phyloP scores from a whole-genome alignment of 164 flowering plant genomes.

The Tetrastigma voinierianum region DNA sequence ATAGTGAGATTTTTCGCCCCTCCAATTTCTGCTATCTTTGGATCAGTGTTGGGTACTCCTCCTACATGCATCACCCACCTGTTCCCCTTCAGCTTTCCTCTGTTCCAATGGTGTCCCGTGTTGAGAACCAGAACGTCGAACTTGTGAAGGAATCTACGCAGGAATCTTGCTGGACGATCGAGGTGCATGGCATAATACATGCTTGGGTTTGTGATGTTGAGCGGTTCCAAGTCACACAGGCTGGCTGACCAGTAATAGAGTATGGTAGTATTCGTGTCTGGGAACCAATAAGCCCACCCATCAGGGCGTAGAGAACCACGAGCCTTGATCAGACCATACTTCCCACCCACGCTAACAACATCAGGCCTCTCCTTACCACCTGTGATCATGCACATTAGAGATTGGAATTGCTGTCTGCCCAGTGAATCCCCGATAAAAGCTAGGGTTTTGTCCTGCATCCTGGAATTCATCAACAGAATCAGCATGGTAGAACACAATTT shows the following conservation, averaged over 20 bases:
- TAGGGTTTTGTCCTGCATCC: slow-evolving; percentile 74
- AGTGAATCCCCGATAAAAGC: slow-evolving; percentile 83
- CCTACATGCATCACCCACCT: slow-evolving; percentile 74
- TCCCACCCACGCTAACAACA: slow-evolving; percentile 59
- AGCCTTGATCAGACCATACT: slow-evolving; percentile 61
- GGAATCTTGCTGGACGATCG: slow-evolving; percentile 71
- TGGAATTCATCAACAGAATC: slow-evolving; percentile 22
- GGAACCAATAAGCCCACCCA: slow-evolving; percentile 83
- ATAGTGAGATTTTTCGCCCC: slow-evolving; percentile 68
- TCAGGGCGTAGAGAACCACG: slow-evolving; percentile 61
- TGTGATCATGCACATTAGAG: slow-evolving; percentile 82
- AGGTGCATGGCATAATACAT: slow-evolving; percentile 79
- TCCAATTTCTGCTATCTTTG: slow-evolving; percentile 46
- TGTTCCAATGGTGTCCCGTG: slow-evolving; percentile 91
- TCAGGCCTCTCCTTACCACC: slow-evolving; percentile 55
- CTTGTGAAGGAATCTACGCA: slow-evolving; percentile 41
- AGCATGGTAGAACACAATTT: background rate
- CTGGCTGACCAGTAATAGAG: slow-evolving; percentile 90
- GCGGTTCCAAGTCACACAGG: slow-evolving; percentile 62
- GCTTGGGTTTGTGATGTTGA: slow-evolving; percentile 32
- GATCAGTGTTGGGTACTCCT: slow-evolving; percentile 55
- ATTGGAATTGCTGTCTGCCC: slow-evolving; percentile 84
- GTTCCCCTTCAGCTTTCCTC: slow-evolving; percentile 69
- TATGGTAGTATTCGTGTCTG: slow-evolving; percentile 65
- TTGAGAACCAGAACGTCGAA: slow-evolving; percentile 70